Conservation (phyloP, 176 grass and related monocot genomes). For the Neostapfia colusana region DNA sequence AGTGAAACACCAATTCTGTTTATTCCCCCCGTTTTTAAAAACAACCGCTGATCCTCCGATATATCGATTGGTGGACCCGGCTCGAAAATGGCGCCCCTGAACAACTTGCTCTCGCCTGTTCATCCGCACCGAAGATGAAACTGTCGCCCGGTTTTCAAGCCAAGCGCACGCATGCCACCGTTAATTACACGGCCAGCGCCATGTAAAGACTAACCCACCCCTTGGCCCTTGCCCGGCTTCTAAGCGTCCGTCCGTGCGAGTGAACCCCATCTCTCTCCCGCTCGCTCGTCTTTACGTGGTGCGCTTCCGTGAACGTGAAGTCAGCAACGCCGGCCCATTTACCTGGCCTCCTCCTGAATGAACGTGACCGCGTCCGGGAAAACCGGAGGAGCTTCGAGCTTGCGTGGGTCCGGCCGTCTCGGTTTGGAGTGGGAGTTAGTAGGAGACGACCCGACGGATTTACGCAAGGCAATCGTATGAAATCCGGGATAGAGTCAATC, state of each 20-base stretch:
- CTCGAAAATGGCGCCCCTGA: background rate
- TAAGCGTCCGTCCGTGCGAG: slow-evolving; percentile 22
- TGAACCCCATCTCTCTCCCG: background rate
- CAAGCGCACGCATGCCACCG: background rate
- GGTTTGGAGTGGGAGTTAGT: background rate
- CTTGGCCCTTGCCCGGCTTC: slow-evolving; percentile 25
- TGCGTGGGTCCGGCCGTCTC: slow-evolving; percentile 1
- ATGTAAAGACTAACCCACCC: slow-evolving; percentile 15
- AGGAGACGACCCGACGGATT: background rate
- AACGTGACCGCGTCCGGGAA: slow-evolving; percentile 21
- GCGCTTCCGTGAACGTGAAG: slow-evolving; percentile 59
- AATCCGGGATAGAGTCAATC: background rate
- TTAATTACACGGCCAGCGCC: background rate
- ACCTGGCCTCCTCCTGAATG: background rate
- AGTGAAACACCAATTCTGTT: background rate
- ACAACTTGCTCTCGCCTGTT: background rate
- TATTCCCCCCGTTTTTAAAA: background rate
- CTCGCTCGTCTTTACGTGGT: background rate
- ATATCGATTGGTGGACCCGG: background rate
- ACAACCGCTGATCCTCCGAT: background rate
- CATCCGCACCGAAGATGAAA: background rate
- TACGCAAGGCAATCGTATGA: slow-evolving; percentile 29
- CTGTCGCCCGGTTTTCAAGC: background rate
- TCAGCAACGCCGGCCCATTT: slow-evolving; percentile 35
- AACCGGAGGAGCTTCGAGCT: slow-evolving; percentile 6